Evolutionary conservation across 1,284 basidiomycete species (phyloP).

Genomic region (Rhizoctonia solani): DNA sequence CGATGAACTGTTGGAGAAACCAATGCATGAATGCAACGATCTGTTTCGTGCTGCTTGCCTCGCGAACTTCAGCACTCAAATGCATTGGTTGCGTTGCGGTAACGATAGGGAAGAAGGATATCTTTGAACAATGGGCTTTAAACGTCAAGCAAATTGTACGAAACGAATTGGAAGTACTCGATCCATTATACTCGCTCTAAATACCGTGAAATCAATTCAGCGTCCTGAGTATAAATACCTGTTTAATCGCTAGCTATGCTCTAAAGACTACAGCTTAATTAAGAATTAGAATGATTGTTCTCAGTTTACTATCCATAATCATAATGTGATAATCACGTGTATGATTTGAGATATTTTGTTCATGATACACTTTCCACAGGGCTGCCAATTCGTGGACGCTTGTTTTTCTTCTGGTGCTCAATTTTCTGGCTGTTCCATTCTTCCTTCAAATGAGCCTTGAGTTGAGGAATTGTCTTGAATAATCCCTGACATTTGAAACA

Average conservation of each 20-base stretch:
- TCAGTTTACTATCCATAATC: no score
- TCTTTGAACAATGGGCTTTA: neutral
- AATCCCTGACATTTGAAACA: constrained; percentile 70
- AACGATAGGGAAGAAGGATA: neutral
- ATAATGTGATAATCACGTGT: neutral
- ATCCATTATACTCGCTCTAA: neutral
- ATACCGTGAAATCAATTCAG: no score
- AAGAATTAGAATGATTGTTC: no score
- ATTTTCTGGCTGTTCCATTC: constrained; percentile 51
- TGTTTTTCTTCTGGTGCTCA: neutral
- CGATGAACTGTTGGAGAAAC: no score
- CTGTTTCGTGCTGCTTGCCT: no score
- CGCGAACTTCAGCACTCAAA: neutral
- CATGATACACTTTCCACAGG: neutral
- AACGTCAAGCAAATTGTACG: neutral
- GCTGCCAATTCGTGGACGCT: neutral
- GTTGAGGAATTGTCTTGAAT: constrained; percentile 72
- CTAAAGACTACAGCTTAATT: no score
- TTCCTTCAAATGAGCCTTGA: constrained; percentile 73
- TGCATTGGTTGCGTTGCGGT: neutral
- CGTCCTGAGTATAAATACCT: no score
- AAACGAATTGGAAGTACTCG: neutral
- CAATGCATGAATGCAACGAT: no score
- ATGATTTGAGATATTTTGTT: neutral
- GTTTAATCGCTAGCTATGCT: no score